Conservation (phyloP, 106 monocot genomes). For the Posidonia australis region DNA sequence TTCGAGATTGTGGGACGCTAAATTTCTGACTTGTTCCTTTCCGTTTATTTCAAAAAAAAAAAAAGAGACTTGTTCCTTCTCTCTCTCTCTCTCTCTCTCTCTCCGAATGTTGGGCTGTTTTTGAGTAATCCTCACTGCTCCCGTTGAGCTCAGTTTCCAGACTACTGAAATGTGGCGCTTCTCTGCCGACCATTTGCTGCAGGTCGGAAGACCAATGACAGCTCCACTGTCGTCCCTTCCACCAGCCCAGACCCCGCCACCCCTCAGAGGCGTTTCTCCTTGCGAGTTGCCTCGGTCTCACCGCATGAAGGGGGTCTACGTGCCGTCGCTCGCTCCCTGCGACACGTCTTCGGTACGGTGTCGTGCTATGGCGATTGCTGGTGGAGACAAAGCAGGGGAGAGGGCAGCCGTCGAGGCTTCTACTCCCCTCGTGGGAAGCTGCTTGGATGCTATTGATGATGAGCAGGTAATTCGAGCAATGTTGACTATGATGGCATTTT, state of each 20-base stretch:
- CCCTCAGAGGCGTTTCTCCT: conserved; percentile 19
- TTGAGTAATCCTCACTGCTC: no score
- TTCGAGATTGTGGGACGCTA: no score
- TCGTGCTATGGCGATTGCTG: conserved; percentile 9
- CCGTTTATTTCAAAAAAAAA: no score
- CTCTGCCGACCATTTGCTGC: conserved; percentile 5
- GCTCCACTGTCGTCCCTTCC: conserved; percentile 17
- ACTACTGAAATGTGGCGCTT: conserved; percentile 2
- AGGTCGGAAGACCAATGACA: conserved; percentile 34
- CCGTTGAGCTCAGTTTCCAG: no score
- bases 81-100: no score
- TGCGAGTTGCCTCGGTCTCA: conserved; percentile 17
- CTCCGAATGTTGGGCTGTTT: no score
- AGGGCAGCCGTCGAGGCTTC: conserved; percentile 21
- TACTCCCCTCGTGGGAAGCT: conserved; percentile 21
- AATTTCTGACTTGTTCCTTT: no score
- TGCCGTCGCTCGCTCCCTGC: conserved; percentile 15
- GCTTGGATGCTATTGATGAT: conserved; percentile 34
- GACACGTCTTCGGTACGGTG: conserved; percentile 7
- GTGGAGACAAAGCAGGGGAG: conserved; percentile 13
- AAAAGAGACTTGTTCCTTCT: no score
- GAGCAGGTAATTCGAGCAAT: conserved; percentile 33
- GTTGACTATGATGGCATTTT: background rate
- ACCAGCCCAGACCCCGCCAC: conserved; percentile 13
- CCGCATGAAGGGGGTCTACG: conserved; percentile 51